Conservation (phyloP, 2,329 filamentous ascomycete genomes). For the Beauveria caledonica region DNA sequence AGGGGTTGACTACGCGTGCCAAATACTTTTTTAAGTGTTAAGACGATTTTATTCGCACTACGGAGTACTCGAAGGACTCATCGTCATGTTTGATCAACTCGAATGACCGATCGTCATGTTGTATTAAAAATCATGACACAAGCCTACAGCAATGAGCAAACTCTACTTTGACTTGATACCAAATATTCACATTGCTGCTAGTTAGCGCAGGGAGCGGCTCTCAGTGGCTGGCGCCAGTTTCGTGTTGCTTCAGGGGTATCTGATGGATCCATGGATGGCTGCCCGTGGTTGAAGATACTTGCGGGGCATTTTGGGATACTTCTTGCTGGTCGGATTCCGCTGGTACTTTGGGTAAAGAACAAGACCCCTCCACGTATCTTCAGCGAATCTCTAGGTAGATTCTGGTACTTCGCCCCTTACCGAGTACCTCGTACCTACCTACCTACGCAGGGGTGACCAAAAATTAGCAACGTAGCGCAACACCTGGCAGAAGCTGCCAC, state of each 20-base stretch:
- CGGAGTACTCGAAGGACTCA: no score
- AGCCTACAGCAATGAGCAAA: background rate
- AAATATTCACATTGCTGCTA: background rate
- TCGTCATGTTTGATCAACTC: no score
- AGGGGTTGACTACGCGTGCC: no score
- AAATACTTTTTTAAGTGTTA: no score
- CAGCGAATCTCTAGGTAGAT: background rate
- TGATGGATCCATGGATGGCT: background rate
- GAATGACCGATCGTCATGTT: background rate
- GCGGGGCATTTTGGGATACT: background rate
- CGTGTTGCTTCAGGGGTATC: slow-evolving; percentile 8
- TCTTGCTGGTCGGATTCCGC: background rate
- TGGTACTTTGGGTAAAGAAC: background rate
- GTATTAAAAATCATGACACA: background rate
- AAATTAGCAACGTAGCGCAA: slow-evolving; percentile 4
- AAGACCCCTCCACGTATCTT: background rate
- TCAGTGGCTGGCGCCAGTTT: slow-evolving; percentile 5
- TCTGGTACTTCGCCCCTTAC: no score
- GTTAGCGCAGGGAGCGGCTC: background rate
- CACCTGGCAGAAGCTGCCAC: slow-evolving; percentile 11
- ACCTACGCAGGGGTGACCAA: background rate
- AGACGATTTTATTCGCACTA: no score
- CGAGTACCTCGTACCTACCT: no score
- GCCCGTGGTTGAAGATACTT: background rate
- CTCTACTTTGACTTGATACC: background rate